Conservation (phyloP, 2,329 filamentous ascomycete genomes). For the Fusarium phyllophilum region DNA sequence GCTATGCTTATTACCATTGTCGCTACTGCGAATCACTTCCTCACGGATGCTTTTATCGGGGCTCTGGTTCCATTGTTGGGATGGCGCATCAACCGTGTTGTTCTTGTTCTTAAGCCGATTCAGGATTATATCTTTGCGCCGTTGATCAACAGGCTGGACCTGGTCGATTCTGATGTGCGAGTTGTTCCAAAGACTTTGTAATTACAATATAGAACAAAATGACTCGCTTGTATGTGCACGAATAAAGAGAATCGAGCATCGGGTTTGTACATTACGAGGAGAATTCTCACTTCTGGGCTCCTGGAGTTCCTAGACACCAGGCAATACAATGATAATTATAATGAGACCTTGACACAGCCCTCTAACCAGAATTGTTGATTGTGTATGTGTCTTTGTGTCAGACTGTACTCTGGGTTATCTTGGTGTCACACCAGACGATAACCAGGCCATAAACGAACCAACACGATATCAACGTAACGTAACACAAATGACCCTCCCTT, state of each 20-base stretch:
- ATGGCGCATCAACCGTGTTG: conserved; percentile 46
- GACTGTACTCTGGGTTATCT: background rate
- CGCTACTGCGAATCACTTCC: conserved; percentile 54
- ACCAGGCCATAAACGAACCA: background rate
- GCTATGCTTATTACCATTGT: conserved; percentile 55
- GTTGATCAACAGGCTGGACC: conserved; percentile 37
- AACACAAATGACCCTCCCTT: background rate
- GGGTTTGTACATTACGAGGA: background rate
- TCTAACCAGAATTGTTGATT: accelerated
- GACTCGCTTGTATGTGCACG: background rate
- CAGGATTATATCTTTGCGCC: conserved; percentile 46
- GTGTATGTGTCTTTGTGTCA: accelerated
- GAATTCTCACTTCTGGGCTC: background rate
- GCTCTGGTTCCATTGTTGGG: conserved; percentile 48
- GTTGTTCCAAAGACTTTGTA: conserved; percentile 32
- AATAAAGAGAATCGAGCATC: too few relatives aligned
- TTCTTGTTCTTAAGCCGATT: conserved; percentile 43
- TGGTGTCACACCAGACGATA: background rate
- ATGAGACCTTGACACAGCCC: background rate
- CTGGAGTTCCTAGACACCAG: background rate
- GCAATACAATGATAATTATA: background rate
- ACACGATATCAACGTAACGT: background rate
- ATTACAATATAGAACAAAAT: background rate
- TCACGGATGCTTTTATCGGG: conserved; percentile 51
- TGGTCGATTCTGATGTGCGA: conserved; percentile 29